A percentile compares a stretch with the other conserved stretches of the same genome.
Conservation (phyloP, 176 grass and related monocot species). For the Aegilops tauschii region DNA sequence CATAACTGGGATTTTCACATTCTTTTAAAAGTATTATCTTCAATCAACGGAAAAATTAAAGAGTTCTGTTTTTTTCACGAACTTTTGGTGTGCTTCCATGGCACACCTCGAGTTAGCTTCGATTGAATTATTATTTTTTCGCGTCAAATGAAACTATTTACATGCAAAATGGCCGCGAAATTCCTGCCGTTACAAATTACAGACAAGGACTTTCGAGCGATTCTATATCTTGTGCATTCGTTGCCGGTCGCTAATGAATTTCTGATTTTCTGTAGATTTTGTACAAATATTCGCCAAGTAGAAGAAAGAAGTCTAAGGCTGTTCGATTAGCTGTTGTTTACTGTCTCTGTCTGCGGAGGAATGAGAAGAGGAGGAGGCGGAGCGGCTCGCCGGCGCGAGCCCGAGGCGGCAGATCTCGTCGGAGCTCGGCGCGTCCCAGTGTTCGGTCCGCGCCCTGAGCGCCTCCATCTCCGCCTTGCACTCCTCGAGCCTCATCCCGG, state of each 20-base stretch:
- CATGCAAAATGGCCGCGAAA: neutral
- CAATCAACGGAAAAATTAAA: no score
- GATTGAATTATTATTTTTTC: no score
- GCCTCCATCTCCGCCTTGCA: slow-evolving; percentile 48
- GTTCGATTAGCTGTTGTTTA: neutral
- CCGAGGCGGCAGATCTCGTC: slow-evolving; percentile 48
- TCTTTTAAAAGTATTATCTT: no score
- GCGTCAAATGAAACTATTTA: no score
- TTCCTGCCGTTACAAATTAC: neutral
- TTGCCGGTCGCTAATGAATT: neutral
- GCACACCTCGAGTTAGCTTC: no score
- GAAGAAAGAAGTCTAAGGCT: neutral
- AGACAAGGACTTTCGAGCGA: neutral
- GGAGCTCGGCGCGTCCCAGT: slow-evolving; percentile 49
- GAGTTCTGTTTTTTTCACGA: no score
- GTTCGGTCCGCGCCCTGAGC: neutral
- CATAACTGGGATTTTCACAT: no score
- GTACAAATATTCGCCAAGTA: neutral
- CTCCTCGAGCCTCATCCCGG: neutral
- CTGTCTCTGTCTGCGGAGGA: neutral
- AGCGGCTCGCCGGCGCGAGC: neutral
- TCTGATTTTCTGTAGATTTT: neutral
- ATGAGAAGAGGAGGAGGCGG: neutral
- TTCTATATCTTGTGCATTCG: neutral
- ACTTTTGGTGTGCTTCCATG: no score